Evolutionary conservation across 805 yeast species (phyloP).

Genomic region (Huiozyma sinensis): DNA sequence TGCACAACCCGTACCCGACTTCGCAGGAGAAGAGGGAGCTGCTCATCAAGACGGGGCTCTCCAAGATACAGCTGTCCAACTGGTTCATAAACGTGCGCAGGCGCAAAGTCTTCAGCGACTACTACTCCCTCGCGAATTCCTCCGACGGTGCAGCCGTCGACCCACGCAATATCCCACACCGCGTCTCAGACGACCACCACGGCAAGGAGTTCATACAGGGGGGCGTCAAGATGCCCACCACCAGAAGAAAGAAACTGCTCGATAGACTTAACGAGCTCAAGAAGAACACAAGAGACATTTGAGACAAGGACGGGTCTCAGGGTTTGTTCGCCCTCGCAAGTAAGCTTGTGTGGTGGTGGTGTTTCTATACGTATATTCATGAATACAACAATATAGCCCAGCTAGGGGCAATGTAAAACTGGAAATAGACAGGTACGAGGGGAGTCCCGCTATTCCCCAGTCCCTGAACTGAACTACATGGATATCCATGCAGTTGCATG

Average conservation of each 20-base stretch:
- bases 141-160: neutral
- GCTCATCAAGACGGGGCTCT: conserved; percentile 62
- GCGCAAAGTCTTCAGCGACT: conserved; percentile 42
- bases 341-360: no score
- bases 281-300: conserved; percentile 2
- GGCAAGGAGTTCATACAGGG: neutral
- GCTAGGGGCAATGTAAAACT: no score
- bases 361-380: no score
- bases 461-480: no score
- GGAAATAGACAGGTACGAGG: no score
- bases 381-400: no score
- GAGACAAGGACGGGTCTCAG: neutral
- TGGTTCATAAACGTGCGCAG: conserved; percentile 87
- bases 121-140: conserved; percentile 15
- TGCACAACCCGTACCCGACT: conserved; percentile 77
- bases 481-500: no score
- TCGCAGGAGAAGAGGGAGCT: conserved; percentile 66
- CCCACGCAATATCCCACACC: neutral
- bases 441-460: no score
- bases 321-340: no score
- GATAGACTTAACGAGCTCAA: conserved; percentile 27
- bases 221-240: conserved; percentile 12
- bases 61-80: conserved; percentile 69
- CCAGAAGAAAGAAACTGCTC: conserved; percentile 27
- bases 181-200: neutral